phyloP scores from a whole-genome alignment of 129 eudicot genomes.

The carrot (Daucus carota) region DNA sequence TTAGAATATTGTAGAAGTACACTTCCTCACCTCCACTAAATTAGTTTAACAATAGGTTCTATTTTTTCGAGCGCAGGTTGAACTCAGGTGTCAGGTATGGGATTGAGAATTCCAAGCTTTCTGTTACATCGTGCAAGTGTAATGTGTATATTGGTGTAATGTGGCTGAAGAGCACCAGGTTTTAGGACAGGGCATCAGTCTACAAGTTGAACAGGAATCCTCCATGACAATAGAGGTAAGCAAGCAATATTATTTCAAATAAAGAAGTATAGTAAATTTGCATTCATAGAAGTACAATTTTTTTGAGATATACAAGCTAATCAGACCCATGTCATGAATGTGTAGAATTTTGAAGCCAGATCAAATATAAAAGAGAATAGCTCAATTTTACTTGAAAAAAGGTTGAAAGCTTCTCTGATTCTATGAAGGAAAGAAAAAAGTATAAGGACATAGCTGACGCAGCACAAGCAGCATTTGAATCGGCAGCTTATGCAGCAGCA shows the following conservation, averaged over 20 bases:
- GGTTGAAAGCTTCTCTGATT: too few relatives aligned
- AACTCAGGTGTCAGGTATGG: constrained; percentile 52
- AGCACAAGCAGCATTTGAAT: constrained; percentile 79
- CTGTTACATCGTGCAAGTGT: constrained; percentile 41
- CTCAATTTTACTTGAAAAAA: too few relatives aligned
- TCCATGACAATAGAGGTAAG: too few relatives aligned
- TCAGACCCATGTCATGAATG: too few relatives aligned
- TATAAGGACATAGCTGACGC: constrained; percentile 77
- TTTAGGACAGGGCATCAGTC: constrained; percentile 48
- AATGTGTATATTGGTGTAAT: constrained; percentile 51
- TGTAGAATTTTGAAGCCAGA: too few relatives aligned
- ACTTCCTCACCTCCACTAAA: neutral
- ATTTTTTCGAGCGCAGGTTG: constrained; percentile 33
- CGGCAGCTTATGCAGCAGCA: constrained; percentile 78
- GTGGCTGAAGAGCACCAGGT: constrained; percentile 71
- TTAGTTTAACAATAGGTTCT: neutral
- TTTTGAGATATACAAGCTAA: too few relatives aligned
- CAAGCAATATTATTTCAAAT: too few relatives aligned
- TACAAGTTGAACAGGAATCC: too few relatives aligned
- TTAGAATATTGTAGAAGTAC: neutral
- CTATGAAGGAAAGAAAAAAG: constrained; percentile 35
- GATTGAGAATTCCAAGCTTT: constrained; percentile 20
- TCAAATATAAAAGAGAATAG: too few relatives aligned
- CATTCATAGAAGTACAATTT: too few relatives aligned
- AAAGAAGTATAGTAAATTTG: too few relatives aligned